A percentile compares a stretch with the other conserved stretches of the same genome.
Conservation (phyloP, 78 protist genomes). For the Dictyostelium discoideum region dicty_2.7 NC_007090.3:1316501-1317000, state of each 20-base stretch:
- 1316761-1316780: neutral
- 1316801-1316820: neutral
- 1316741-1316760: neutral
- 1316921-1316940: slow-evolving; percentile 28
- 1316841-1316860: neutral
- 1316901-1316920: neutral
- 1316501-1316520: neutral
- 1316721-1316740: neutral
- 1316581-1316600: neutral
- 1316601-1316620: neutral
- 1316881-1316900: neutral
- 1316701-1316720: neutral
- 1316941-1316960: slow-evolving; percentile 28
- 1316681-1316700: neutral
- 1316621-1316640: neutral
- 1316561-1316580: neutral
- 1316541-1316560: neutral
- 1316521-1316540: neutral
- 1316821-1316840: neutral
- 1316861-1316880: slow-evolving; percentile 40
- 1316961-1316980: slow-evolving; percentile 31
- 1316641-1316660: neutral
- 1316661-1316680: neutral
- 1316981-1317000: slow-evolving; percentile 28
- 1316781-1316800: neutral